A percentile compares a stretch with the other conserved stretches of the same genome.
Evolutionary conservation across 208 protist genomes (phyloP).

Genomic region (Strigomonas galati): DNA sequence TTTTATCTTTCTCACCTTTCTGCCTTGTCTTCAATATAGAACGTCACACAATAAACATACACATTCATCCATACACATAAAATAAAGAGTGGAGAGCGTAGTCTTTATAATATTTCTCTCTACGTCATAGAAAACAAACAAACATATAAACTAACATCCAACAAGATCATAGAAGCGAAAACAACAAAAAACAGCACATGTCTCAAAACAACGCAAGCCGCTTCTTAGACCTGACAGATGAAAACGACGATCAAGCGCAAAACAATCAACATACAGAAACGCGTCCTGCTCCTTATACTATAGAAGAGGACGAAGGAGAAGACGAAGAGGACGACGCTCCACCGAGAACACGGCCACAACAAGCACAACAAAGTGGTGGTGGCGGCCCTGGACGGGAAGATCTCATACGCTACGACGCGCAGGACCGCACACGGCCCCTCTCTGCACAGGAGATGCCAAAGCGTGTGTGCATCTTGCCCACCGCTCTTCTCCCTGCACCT

Average conservation of each 20-base stretch:
- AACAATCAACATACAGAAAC: constrained; percentile 1
- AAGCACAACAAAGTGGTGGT: not conserved
- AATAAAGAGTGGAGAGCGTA: not conserved
- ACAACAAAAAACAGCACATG: not conserved
- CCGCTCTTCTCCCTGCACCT: not conserved
- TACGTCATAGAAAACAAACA: not conserved
- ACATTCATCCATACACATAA: constrained; percentile 2
- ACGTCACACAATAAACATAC: constrained; percentile 9
- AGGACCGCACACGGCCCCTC: no score
- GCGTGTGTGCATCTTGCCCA: not conserved
- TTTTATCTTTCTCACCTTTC: not conserved
- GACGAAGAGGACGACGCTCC: not conserved
- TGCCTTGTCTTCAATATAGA: not conserved
- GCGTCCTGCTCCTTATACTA: not conserved
- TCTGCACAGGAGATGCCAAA: not conserved
- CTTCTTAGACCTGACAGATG: no score
- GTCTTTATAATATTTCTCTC: not conserved
- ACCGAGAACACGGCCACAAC: not conserved
- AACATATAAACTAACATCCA: not conserved
- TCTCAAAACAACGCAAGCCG: no score
- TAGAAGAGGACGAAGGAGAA: not conserved
- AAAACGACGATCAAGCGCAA: no score
- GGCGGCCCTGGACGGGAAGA: no score
- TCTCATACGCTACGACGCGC: no score
- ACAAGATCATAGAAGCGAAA: not conserved